Evolutionary conservation across 345 rosid species (phyloP), one percentile per base, ranked within the genome.

Genomic region (Psidium guajava): DNA sequence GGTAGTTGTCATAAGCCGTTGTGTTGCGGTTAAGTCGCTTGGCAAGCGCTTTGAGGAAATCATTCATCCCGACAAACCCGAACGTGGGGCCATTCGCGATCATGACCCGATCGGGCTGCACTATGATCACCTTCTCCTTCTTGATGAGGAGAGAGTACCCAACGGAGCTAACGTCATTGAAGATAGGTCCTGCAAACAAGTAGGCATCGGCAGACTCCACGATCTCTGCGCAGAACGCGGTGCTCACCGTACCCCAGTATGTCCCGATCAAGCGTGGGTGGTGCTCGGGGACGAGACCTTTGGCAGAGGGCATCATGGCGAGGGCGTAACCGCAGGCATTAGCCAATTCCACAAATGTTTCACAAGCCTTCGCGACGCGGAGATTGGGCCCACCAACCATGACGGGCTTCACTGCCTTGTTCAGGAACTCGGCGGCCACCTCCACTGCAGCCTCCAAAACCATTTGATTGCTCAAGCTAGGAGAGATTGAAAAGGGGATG

Each of bases 121-220:
- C 91, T 24, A 92, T 36, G 69, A 92, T 88, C 11, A 92, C 91
- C 87, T 93, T 93, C 53, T 91, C 93, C 84, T 84, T 93, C 90
- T 88, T 92, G 82, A 91, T 90, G 59, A 91, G 90, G 80, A 92
- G 90, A 0, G 96, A 90, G 88, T 91, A 88, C 54, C 94, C 93
- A 47, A 91, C 90, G 4, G 94, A 89, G 86, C 92, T 91, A 83
- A 86, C 58, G 83, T 93, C 96, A 25, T 91, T 90, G 64, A 93
- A 93, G 64, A 91, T 89, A 22, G 94, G 96, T 14, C 96, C 93
- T 0, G 90, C 92, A 20, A 93, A 92, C 54, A 93, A 83, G 86
- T 91, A 93, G 0, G 92, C 94, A 86, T 93, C 96, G 0, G 94
- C 93, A 40, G 94, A 91, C 84, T 92, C 96, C 5, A 93, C 93